phyloP scores from a whole-genome alignment of 169 alveolate species.

The Eimeria falciformis region DNA sequence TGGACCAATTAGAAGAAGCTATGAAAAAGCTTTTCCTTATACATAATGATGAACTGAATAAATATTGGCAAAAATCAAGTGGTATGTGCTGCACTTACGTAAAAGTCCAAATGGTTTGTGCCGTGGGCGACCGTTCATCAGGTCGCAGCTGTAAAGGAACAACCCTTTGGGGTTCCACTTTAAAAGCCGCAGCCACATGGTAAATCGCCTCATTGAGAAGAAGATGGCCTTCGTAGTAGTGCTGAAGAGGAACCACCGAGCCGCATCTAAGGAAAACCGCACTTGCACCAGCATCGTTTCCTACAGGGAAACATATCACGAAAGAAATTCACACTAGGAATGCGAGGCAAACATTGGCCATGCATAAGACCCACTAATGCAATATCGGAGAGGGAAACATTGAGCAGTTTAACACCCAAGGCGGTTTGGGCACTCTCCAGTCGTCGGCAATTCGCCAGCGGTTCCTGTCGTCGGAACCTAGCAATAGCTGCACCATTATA shows the following conservation, averaged over 20 bases:
- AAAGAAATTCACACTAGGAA: background rate
- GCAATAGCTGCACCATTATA: background rate
- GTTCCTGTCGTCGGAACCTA: background rate
- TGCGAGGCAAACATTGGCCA: background rate
- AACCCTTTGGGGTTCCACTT: conserved; percentile 26
- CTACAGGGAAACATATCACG: no score
- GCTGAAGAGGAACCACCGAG: conserved; percentile 27
- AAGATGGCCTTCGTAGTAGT: conserved; percentile 43
- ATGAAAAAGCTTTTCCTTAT: no score
- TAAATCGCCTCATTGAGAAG: conserved; percentile 18
- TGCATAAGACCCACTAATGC: conserved; percentile 32
- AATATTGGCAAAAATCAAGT: background rate
- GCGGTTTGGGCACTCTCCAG: conserved; percentile 18
- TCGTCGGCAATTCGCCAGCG: conserved; percentile 7
- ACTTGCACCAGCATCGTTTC: background rate
- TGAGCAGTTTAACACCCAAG: conserved; percentile 49
- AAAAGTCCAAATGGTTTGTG: conserved; percentile 47
- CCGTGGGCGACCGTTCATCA: conserved; percentile 41
- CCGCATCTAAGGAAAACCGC: background rate
- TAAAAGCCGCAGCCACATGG: conserved; percentile 30
- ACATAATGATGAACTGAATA: no score
- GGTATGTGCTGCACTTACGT: background rate
- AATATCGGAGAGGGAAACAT: conserved; percentile 53
- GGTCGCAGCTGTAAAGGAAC: conserved; percentile 66
- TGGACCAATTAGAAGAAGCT: no score